Conservation (phyloP, 495 filamentous ascomycete species). For the Staphylotrichum longicolle region DNA sequence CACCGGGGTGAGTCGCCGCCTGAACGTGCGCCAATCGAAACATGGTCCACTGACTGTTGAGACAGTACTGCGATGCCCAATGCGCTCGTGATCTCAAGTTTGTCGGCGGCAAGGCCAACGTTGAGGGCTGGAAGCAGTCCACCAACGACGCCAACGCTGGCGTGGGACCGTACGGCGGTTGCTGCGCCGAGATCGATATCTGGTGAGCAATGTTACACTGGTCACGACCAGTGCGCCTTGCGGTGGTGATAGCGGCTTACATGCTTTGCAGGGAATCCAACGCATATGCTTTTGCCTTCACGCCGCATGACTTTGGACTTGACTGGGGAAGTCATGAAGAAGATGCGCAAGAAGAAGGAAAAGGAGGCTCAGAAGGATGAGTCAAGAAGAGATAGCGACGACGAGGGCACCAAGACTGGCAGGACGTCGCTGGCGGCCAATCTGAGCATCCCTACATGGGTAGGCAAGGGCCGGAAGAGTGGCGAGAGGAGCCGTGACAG, state of each 20-base stretch:
- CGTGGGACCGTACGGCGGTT: slow-evolving; percentile 48
- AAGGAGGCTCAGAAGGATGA: slow-evolving; percentile 28
- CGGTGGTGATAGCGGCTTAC: neutral
- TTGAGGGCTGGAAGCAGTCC: slow-evolving; percentile 46
- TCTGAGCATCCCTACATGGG: neutral
- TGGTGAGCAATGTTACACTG: slow-evolving; percentile 32
- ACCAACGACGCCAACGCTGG: slow-evolving; percentile 56
- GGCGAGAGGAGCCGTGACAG: neutral
- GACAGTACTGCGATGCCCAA: slow-evolving; percentile 56
- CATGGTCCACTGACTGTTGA: slow-evolving; percentile 3
- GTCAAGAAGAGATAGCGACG: neutral
- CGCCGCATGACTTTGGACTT: slow-evolving; percentile 71
- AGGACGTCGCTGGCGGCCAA: neutral
- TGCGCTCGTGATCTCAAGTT: slow-evolving; percentile 57
- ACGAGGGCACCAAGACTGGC: neutral
- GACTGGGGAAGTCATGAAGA: slow-evolving; percentile 68
- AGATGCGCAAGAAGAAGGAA: slow-evolving; percentile 61
- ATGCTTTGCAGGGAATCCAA: slow-evolving; percentile 56
- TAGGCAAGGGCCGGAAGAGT: neutral
- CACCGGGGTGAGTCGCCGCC: slow-evolving; percentile 40
- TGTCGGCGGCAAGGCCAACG: slow-evolving; percentile 55
- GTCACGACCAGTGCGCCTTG: neutral
- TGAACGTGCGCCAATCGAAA: neutral
- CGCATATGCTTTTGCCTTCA: slow-evolving; percentile 59
- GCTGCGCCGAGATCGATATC: slow-evolving; percentile 75